Conservation (phyloP, 2,329 filamentous ascomycete genomes). For the Sphaerulina vaccinii region DNA sequence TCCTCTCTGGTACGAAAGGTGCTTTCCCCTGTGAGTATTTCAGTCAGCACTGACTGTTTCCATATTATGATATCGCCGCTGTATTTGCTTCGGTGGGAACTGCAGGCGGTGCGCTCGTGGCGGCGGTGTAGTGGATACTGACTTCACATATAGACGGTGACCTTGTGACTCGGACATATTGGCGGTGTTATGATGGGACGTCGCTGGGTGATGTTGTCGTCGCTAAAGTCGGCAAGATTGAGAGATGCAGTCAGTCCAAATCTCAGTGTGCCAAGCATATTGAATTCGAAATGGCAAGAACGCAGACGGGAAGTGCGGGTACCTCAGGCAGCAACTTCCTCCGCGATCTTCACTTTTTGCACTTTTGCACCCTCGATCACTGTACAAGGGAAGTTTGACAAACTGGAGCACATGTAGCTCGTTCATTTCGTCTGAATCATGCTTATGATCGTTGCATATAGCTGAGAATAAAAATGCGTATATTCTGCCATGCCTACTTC, state of each 20-base stretch:
- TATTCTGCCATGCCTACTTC: too few species aligned
- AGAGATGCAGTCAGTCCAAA: constrained; percentile 6
- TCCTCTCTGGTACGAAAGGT: constrained; percentile 95
- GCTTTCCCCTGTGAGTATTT: constrained; percentile 64
- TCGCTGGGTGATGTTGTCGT: constrained; percentile 19
- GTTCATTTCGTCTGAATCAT: too few species aligned
- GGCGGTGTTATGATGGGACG: constrained; percentile 19
- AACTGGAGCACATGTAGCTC: too few species aligned
- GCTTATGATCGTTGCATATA: too few species aligned
- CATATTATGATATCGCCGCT: neutral
- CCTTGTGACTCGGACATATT: constrained; percentile 33
- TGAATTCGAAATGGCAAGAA: constrained; percentile 6
- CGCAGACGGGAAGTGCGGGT: neutral
- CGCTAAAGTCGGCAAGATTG: constrained; percentile 9
- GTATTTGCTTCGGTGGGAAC: neutral
- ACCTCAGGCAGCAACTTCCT: too few species aligned
- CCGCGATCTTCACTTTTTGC: too few species aligned
- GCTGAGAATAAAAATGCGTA: too few species aligned
- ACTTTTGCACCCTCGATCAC: too few species aligned
- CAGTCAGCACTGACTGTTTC: constrained; percentile 11
- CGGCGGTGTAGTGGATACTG: constrained; percentile 12
- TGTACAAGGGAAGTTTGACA: too few species aligned
- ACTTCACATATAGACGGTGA: constrained; percentile 39
- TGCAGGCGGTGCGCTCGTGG: neutral
- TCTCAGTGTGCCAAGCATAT: too few species aligned